Percentiles rank a stretch among this genome's conserved stretches.
Conservation (phyloP, 2,329 filamentous ascomycete species). For the Trichoderma citrinoviride region DNA sequence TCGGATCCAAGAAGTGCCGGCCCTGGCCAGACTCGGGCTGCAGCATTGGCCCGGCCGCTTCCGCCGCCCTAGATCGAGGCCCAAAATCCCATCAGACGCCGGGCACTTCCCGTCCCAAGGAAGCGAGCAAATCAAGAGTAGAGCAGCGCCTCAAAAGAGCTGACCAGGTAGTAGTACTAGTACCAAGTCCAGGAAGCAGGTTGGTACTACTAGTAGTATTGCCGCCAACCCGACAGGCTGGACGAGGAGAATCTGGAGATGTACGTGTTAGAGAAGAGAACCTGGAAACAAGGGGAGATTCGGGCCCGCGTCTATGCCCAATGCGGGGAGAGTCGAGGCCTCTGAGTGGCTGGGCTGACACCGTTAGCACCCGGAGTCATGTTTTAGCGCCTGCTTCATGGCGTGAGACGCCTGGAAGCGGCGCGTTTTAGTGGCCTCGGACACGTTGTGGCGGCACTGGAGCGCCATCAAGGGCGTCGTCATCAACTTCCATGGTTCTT, state of each 20-base stretch:
- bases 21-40: not conserved
- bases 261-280: not conserved
- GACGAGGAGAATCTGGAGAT: constrained; percentile 6
- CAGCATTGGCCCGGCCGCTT: not conserved
- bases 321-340: not conserved
- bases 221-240: not conserved
- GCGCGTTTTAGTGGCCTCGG: constrained; percentile 1
- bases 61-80: not conserved
- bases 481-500: too few relatives aligned
- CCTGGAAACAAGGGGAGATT: not conserved
- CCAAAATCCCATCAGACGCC: not conserved
- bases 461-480: not conserved
- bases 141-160: not conserved
- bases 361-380: too few relatives aligned
- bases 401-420: not conserved
- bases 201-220: too few relatives aligned
- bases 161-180: not conserved
- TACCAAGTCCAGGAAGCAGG: too few relatives aligned
- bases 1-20: constrained; percentile 16
- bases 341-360: not conserved
- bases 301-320: not conserved
- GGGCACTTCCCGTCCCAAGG: not conserved
- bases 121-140: not conserved
- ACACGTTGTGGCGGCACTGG: not conserved
- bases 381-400: constrained; percentile 6